Percentiles rank a stretch among this genome's conserved stretches.
phyloP scores from a whole-genome alignment of 2,329 filamentous ascomycete species.

The Aspergillus sp. region DNA sequence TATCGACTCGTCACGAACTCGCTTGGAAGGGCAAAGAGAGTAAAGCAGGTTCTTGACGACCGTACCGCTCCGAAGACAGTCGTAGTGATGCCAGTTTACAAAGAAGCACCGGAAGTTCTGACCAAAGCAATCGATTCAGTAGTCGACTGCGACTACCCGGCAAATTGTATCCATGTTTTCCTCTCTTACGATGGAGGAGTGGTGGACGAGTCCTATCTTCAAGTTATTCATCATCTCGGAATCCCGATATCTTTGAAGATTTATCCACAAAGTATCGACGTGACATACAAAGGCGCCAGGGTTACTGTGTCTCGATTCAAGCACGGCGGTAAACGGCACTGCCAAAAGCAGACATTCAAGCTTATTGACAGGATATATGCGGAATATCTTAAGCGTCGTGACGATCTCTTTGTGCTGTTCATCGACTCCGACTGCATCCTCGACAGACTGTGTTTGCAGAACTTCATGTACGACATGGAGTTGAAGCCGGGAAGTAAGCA shows the following conservation, averaged over 20 bases:
- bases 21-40: constrained; percentile 70
- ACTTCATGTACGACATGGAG: constrained; percentile 99
- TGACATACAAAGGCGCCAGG: constrained; percentile 72
- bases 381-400: constrained; percentile 76
- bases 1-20: constrained; percentile 86
- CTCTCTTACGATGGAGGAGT: constrained; percentile 89
- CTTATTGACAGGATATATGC: constrained; percentile 90
- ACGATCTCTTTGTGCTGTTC: constrained; percentile 91
- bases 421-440: constrained; percentile 97
- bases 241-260: constrained; percentile 64
- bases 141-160: constrained; percentile 87
- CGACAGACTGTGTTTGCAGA: constrained; percentile 84
- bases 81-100: constrained; percentile 95
- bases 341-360: constrained; percentile 87
- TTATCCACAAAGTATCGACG: constrained; percentile 86
- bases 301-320: constrained; percentile 88
- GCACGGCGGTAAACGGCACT: constrained; percentile 88
- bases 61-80: constrained; percentile 85
- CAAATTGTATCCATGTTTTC: constrained; percentile 88
- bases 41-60: constrained; percentile 79
- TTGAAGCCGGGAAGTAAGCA: constrained; percentile 84
- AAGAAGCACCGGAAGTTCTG: constrained; percentile 77
- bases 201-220: constrained; percentile 81
- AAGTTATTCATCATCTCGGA: constrained; percentile 76
- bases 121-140: constrained; percentile 84